These are phyloP conservation scores for Clitoria ternatea DNA, from an alignment of 306 rosid species.

Conservation along the genomic window DNA sequence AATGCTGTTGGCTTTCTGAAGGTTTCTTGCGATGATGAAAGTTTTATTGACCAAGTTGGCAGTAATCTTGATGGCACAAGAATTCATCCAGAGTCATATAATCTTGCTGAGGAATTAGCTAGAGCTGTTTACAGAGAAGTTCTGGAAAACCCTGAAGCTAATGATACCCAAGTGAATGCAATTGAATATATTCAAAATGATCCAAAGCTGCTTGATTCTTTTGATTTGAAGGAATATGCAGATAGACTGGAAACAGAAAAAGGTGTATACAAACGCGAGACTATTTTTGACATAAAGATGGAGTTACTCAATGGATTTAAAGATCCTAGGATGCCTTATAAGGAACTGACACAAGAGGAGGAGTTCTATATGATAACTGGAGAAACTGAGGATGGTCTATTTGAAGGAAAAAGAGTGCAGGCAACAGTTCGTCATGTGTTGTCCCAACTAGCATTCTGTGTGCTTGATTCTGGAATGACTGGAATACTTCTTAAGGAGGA, in stretches of 20 bases:
- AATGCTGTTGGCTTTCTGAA: slow-evolving; percentile 46
- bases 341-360: slow-evolving; percentile 41
- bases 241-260: slow-evolving; percentile 29
- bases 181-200: slow-evolving; percentile 37
- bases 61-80: slow-evolving; percentile 37
- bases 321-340: slow-evolving; percentile 44
- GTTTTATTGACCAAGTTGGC: slow-evolving; percentile 24
- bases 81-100: slow-evolving; percentile 51
- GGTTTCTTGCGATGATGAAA: slow-evolving; percentile 28
- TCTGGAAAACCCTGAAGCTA: slow-evolving; percentile 15
- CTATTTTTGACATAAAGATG: slow-evolving; percentile 40
- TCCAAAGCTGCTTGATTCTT: slow-evolving; percentile 29
- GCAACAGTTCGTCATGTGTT: slow-evolving; percentile 37
- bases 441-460: slow-evolving; percentile 37
- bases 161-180: slow-evolving; percentile 22
- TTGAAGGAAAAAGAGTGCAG: slow-evolving; percentile 44
- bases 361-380: slow-evolving; percentile 41
- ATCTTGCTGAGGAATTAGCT: slow-evolving; percentile 44
- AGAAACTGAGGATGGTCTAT: slow-evolving; percentile 30
- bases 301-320: slow-evolving; percentile 44
- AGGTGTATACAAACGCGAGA: slow-evolving; percentile 27
- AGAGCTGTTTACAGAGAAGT: slow-evolving; percentile 28
- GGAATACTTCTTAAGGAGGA: slow-evolving; percentile 36
- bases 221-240: slow-evolving; percentile 42
- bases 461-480: slow-evolving; percentile 38